Evolutionary conservation across 768 basidiomycete genomes (phyloP).

Genomic region (Mycena belliarum): DNA sequence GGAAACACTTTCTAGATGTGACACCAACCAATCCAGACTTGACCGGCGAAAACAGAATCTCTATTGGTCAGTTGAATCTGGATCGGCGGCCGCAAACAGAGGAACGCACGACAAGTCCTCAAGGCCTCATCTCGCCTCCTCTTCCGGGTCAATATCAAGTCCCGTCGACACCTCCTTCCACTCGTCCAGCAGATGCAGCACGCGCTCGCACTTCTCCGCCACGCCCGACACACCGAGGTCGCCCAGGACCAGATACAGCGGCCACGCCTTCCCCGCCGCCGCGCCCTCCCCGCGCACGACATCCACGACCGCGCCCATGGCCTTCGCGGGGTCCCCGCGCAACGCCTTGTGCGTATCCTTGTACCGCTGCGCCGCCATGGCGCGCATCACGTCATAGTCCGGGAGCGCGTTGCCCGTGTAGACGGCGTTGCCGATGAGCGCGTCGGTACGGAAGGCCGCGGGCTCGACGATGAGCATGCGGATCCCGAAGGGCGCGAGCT

Average conservation of each 20-base stretch:
- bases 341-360: slow-evolving; percentile 8
- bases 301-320: slow-evolving; percentile 32
- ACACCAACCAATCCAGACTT: too few species aligned
- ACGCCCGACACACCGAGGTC: slow-evolving; percentile 28
- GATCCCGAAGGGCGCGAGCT: slow-evolving; percentile 40
- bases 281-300: slow-evolving; percentile 36
- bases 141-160: slow-evolving; percentile 7
- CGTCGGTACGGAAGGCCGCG: slow-evolving; percentile 42
- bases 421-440: slow-evolving; percentile 24
- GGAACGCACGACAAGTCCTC: too few species aligned
- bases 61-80: too few species aligned
- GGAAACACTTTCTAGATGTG: too few species aligned
- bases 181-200: slow-evolving; percentile 27
- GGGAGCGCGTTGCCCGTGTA: slow-evolving; percentile 31
- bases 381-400: slow-evolving; percentile 34
- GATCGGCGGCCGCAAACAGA: too few species aligned
- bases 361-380: slow-evolving; percentile 19
- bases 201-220: slow-evolving; percentile 24
- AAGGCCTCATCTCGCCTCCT: too few species aligned
- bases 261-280: slow-evolving; percentile 26
- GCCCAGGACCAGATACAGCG: slow-evolving; percentile 29
- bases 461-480: slow-evolving; percentile 43
- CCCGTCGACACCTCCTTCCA: slow-evolving; percentile 29
- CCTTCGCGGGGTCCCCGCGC: slow-evolving; percentile 33
- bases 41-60: too few species aligned